Conservation (phyloP, 1,284 basidiomycete genomes). For the Trichosporon sp. region DNA sequence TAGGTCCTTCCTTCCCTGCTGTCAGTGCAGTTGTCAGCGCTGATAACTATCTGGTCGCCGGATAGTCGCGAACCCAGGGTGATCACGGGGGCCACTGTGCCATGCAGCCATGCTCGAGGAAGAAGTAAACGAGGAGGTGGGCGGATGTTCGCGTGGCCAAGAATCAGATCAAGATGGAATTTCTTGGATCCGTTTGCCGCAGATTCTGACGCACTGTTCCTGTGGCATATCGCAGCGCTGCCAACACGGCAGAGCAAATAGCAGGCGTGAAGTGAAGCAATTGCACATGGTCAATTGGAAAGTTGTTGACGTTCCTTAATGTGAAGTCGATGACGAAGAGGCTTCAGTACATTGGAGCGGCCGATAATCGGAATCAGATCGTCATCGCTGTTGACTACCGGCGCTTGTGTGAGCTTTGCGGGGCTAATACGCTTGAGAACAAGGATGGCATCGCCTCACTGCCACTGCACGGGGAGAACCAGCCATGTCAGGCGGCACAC, state of each 20-base stretch:
- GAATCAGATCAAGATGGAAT: background rate
- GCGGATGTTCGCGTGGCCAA: too few species aligned
- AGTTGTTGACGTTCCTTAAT: slow-evolving; percentile 11
- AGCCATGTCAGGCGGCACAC: background rate
- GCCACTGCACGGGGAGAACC: background rate
- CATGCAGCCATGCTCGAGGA: background rate
- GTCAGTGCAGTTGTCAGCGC: background rate
- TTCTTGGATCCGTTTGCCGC: background rate
- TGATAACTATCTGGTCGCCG: background rate
- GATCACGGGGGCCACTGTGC: background rate
- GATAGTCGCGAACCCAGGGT: background rate
- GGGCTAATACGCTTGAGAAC: background rate
- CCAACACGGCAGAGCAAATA: background rate
- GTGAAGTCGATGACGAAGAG: background rate
- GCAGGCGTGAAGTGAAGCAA: slow-evolving; percentile 4
- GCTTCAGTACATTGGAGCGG: background rate
- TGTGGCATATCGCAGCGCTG: background rate
- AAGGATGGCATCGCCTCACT: background rate
- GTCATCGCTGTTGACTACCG: background rate
- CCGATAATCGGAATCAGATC: background rate
- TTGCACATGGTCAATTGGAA: slow-evolving; percentile 4
- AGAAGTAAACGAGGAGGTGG: background rate
- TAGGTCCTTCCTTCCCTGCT: background rate
- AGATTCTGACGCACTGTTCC: background rate
- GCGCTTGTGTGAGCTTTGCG: background rate